These are phyloP conservation scores for Dryas drummondii DNA, from an alignment of 306 rosid species.

Conservation along the genomic window DNA sequence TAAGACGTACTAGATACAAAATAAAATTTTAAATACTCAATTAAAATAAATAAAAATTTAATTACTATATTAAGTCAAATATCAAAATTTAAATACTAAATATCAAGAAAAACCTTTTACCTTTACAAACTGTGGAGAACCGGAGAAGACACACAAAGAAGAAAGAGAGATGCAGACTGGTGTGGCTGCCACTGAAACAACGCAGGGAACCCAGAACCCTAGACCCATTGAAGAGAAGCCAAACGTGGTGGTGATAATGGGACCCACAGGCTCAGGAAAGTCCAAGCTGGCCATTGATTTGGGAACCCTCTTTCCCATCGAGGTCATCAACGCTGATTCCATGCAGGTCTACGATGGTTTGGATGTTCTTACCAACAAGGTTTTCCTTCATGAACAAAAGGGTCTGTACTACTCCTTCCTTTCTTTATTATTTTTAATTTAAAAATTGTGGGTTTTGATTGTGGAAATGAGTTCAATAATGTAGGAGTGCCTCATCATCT, in stretches of 20 bases:
- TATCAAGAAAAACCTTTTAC: no score
- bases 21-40: no score
- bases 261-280: constrained; percentile 90
- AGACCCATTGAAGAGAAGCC: constrained; percentile 32
- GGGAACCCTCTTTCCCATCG: constrained; percentile 65
- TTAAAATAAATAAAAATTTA: no score
- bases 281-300: constrained; percentile 79
- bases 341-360: constrained; percentile 91
- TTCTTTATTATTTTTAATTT: not conserved
- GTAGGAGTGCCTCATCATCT: constrained; percentile 89
- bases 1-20: no score
- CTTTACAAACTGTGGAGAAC: not conserved
- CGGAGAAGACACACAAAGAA: not conserved
- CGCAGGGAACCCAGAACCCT: constrained; percentile 33
- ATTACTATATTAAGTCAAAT: no score
- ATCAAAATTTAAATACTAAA: no score
- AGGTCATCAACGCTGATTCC: constrained; percentile 88
- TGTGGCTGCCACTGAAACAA: not conserved
- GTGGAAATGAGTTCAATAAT: constrained; percentile 2
- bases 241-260: constrained; percentile 67
- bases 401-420: constrained; percentile 29
- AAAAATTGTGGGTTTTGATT: not conserved
- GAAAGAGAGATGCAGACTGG: constrained; percentile 8
- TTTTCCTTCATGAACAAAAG: constrained; percentile 55
- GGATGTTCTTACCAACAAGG: constrained; percentile 85